Conservation (phyloP, 371 early-diverging fungal genomes). For the Vairimorpha ceranae region DNA sequence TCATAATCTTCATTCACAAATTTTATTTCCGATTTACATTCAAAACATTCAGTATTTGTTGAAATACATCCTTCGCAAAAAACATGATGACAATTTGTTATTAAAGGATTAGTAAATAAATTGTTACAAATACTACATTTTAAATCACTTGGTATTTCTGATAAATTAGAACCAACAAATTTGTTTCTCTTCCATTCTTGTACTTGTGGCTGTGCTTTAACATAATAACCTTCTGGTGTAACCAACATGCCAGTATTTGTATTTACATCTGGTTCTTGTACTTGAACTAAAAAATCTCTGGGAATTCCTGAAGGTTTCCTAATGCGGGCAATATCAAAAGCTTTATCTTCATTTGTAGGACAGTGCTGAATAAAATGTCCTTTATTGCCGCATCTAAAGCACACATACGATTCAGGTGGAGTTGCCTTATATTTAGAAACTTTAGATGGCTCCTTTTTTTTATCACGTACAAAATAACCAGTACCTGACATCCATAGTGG, state of each 20-base stretch:
- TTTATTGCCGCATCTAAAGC: conserved; percentile 63
- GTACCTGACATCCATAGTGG: conserved; percentile 59
- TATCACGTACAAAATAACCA: conserved; percentile 45
- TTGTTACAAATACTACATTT: conserved; percentile 55
- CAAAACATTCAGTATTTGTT: conserved; percentile 42
- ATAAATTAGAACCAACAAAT: background rate
- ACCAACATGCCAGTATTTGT: conserved; percentile 51
- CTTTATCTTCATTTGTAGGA: conserved; percentile 63
- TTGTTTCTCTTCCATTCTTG: conserved; percentile 59
- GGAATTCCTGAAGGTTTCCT: conserved; percentile 63
- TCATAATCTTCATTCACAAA: background rate
- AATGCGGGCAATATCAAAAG: conserved; percentile 59
- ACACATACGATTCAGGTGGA: conserved; percentile 60
- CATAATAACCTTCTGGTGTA: conserved; percentile 57
- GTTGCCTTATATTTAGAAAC: background rate
- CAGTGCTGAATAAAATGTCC: conserved; percentile 64
- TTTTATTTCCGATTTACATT: conserved; percentile 45
- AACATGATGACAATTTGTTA: conserved; percentile 54
- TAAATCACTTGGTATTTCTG: conserved; percentile 46
- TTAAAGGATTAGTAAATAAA: conserved; percentile 56
- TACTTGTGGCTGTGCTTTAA: conserved; percentile 60
- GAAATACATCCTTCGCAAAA: conserved; percentile 58
- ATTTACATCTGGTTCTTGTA: conserved; percentile 34
- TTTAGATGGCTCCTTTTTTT: conserved; percentile 29
- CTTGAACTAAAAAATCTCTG: conserved; percentile 59